Evolutionary conservation across 2,329 filamentous ascomycete species (phyloP).

Genomic region (Cladophialophora yegresii): DNA sequence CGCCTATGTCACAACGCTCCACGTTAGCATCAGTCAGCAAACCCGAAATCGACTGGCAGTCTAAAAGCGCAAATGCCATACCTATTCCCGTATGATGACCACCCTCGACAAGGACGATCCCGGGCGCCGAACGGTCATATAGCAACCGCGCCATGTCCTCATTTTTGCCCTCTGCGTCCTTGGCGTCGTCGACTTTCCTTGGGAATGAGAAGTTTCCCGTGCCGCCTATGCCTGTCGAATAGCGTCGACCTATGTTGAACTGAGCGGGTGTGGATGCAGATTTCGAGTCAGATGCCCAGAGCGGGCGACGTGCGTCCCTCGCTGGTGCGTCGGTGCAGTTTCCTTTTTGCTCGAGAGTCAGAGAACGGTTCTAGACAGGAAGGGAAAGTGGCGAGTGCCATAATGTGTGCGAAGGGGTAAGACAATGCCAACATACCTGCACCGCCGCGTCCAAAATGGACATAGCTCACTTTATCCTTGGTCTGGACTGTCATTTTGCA

Average conservation of each 20-base stretch:
- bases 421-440: slow-evolving; percentile 13
- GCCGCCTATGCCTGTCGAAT: slow-evolving; percentile 28
- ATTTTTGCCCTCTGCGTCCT: slow-evolving; percentile 46
- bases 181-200: slow-evolving; percentile 46
- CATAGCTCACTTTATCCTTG: neutral
- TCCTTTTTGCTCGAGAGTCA: slow-evolving; percentile 48
- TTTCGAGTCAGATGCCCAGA: slow-evolving; percentile 1
- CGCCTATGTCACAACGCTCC: slow-evolving; percentile 29
- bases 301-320: neutral
- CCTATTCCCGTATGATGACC: slow-evolving; percentile 48
- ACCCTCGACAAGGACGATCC: slow-evolving; percentile 41
- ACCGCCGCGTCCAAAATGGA: slow-evolving; percentile 21
- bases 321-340: slow-evolving; percentile 70
- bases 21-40: neutral
- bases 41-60: neutral
- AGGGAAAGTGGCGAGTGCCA: neutral
- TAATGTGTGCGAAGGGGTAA: neutral
- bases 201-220: slow-evolving; percentile 21
- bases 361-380: neutral
- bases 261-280: neutral
- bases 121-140: slow-evolving; percentile 72
- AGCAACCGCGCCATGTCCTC: slow-evolving; percentile 69
- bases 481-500: neutral
- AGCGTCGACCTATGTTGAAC: slow-evolving; percentile 7
- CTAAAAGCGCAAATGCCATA: slow-evolving; percentile 35